A percentile compares a stretch with the other conserved stretches of the same genome.
Evolutionary conservation across 1,284 basidiomycete genomes (phyloP).

Genomic region (Golubevia pallescens): DNA sequence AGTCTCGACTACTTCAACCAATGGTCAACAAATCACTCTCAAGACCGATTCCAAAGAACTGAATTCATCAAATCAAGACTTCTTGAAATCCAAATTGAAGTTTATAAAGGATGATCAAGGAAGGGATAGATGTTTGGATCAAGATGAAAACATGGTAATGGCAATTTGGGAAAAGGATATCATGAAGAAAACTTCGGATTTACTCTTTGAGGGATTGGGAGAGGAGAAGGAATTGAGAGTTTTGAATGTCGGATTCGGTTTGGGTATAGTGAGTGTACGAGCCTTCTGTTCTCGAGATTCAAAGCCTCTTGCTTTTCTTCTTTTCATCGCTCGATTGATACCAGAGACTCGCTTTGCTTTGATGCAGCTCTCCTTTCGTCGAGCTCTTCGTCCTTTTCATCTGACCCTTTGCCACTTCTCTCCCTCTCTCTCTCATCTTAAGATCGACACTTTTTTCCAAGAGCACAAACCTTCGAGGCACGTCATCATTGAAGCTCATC

Average conservation of each 20-base stretch:
- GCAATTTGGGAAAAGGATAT: slow-evolving; percentile 69
- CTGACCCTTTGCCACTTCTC: too few relatives aligned
- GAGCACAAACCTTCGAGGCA: slow-evolving; percentile 68
- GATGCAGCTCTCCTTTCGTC: too few relatives aligned
- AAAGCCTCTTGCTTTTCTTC: background rate
- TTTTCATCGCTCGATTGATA: background rate
- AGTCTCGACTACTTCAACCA: slow-evolving; percentile 70
- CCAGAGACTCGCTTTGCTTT: too few relatives aligned
- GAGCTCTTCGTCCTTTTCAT: too few relatives aligned
- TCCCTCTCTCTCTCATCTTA: background rate
- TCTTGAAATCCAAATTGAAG: slow-evolving; percentile 75
- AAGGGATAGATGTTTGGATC: slow-evolving; percentile 79
- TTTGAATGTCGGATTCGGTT: slow-evolving; percentile 90
- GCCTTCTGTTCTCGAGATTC: background rate
- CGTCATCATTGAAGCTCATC: slow-evolving; percentile 61
- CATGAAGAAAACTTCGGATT: slow-evolving; percentile 40
- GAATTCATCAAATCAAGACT: slow-evolving; percentile 72
- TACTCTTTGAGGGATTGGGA: slow-evolving; percentile 43
- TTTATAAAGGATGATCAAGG: slow-evolving; percentile 78
- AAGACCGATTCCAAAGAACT: slow-evolving; percentile 27
- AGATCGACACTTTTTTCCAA: slow-evolving; percentile 84
- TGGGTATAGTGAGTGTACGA: slow-evolving; percentile 80
- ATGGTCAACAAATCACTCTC: too few relatives aligned
- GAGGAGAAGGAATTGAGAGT: slow-evolving; percentile 71
- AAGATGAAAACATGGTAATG: slow-evolving; percentile 72